Conservation (phyloP, 2,329 filamentous ascomycete genomes). For the Albophoma yamanashiensis region DNA sequence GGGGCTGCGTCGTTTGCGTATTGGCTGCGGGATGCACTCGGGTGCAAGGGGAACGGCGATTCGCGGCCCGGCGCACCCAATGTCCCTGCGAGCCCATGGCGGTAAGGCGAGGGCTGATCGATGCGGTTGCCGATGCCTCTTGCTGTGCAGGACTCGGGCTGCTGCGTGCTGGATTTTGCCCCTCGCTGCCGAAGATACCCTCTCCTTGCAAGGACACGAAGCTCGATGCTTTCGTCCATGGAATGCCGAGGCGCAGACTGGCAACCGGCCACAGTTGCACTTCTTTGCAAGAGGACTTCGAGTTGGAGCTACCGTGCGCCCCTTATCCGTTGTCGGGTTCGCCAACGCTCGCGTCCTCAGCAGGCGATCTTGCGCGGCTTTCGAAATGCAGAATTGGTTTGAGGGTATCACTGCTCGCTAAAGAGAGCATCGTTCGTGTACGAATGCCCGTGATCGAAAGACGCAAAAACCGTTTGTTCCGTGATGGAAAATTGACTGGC, state of each 20-base stretch:
- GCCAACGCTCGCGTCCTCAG: background rate
- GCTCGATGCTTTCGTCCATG: background rate
- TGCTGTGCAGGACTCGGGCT: background rate
- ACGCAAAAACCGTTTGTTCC: background rate
- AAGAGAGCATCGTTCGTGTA: background rate
- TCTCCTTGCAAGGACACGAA: background rate
- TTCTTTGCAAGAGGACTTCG: background rate
- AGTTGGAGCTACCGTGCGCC: background rate
- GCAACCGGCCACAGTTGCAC: background rate
- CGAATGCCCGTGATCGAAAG: background rate
- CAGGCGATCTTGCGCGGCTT: background rate
- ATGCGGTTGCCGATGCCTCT: background rate
- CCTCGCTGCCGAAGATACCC: background rate
- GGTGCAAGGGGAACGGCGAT: background rate
- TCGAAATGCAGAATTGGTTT: background rate
- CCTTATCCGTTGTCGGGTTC: background rate
- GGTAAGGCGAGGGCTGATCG: background rate
- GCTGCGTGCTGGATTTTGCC: background rate
- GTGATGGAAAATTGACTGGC: background rate
- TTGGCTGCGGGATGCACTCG: background rate
- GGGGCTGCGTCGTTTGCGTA: background rate
- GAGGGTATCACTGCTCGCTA: background rate
- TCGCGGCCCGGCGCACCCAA: background rate
- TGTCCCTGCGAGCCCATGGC: background rate
- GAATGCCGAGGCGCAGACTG: background rate